Base-by-base conservation (phyloP, 768 basidiomycete genomes). In the Rubroboletus pulcherrimus region DNA sequence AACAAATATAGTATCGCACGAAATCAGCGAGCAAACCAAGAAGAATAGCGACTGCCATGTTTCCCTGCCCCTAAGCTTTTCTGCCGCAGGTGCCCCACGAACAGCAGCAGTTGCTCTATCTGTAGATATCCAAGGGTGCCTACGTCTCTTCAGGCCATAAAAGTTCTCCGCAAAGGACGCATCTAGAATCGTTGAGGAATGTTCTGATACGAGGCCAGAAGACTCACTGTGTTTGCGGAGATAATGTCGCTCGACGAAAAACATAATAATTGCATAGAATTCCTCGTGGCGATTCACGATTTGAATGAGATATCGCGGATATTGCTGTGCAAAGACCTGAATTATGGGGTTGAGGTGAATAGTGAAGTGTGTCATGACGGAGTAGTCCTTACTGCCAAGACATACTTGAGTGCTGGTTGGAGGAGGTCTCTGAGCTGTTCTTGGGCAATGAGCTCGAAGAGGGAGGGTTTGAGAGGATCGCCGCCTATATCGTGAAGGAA, bases 151-250 rank as follows among this genome's bases (percentile, higher is more conserved):
- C 45, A 99, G 73, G 0, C 92, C 92, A 71, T 98, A 98, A 69
- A 99, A 98, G 64, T 96, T 90, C 71, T 98, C 96, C 5, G 96
- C 80, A 66, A 98, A 95, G 1, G 93, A 93, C 21, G 95, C 91
- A 71, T 87, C 96, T 97, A 63, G 33, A 54, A 51, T 46, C 42
- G 52, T 50, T 56, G 43, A 56, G 54, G 34, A 34, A 33, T n/a
- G 29, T 19, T 37, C 40, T 51, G 11, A 30, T 10, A 5, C 37
- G 21, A 41, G 33, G 12, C 12, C 2, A 42, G 6, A 43, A 60
- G 49, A 70, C 87, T 56, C 58, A 94, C 95, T 84, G 64, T 95
- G 85, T 67, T 85, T 89, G 58, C 81, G 82, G 53, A 99, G 85
- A 72, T 97, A 95, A 74, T 96, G 86, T 15, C 86, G 78, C 74